These are phyloP conservation scores for Aspergillus olivimuriae DNA, from an alignment of 495 filamentous ascomycete species.

Conservation along the genomic window DNA sequence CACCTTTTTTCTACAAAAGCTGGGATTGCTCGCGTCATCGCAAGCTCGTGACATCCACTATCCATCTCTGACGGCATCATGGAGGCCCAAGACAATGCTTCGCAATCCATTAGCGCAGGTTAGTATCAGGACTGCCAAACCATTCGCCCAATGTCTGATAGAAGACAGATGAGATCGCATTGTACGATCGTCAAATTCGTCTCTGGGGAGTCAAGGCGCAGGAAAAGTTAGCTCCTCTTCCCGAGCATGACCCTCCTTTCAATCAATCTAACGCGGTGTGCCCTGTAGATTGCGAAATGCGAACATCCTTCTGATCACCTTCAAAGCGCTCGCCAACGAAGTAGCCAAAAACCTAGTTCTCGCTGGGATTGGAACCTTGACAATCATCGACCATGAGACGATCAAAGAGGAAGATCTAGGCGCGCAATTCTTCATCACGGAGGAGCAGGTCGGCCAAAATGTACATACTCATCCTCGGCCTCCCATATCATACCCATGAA, in stretches of 20 bases:
- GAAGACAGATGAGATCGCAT: slow-evolving; percentile 80
- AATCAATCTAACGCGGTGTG: slow-evolving; percentile 9
- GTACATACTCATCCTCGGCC: slow-evolving; percentile 30
- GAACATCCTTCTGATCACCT: slow-evolving; percentile 81
- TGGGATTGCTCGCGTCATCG: not conserved
- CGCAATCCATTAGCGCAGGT: slow-evolving; percentile 50
- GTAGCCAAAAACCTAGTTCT: slow-evolving; percentile 97
- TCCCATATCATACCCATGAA: not conserved
- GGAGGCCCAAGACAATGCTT: slow-evolving; percentile 23
- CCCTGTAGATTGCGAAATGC: slow-evolving; percentile 70
- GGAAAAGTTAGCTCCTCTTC: slow-evolving; percentile 49
- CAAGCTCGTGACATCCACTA: not conserved
- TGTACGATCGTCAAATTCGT: slow-evolving; percentile 98
- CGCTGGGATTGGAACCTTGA: slow-evolving; percentile 87
- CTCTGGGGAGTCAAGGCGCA: slow-evolving; percentile 96
- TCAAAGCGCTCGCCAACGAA: slow-evolving; percentile 89
- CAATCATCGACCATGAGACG: slow-evolving; percentile 73
- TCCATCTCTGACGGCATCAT: slow-evolving; percentile 12
- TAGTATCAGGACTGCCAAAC: slow-evolving; percentile 4
- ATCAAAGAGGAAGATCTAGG: slow-evolving; percentile 80
- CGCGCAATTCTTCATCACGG: slow-evolving; percentile 80
- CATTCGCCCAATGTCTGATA: not conserved
- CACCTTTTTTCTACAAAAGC: not conserved
- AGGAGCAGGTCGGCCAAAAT: slow-evolving; percentile 69
- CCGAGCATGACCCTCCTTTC: not conserved